Evolutionary conservation across 768 basidiomycete species (phyloP).

Genomic region (Naganishia vishniacii): DNA sequence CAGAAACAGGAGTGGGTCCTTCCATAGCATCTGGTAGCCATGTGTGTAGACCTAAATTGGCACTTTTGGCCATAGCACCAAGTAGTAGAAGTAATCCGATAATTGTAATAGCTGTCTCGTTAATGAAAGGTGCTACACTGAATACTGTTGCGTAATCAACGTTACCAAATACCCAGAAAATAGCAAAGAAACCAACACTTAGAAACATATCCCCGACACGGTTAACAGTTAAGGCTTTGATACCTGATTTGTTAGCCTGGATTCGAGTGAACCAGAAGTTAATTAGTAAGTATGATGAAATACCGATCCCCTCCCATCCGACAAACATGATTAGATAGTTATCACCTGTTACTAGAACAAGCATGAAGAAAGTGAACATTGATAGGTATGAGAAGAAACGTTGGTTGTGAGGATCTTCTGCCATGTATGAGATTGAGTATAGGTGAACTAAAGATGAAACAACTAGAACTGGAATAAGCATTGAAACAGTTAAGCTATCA

Average conservation of each 20-base stretch:
- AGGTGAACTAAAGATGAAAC: constrained; percentile 37
- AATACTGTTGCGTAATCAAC: constrained; percentile 37
- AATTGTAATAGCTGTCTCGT: constrained; percentile 34
- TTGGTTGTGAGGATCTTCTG: constrained; percentile 35
- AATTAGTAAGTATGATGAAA: constrained; percentile 28
- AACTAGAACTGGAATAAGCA: constrained; percentile 34
- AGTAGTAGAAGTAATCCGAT: constrained; percentile 36
- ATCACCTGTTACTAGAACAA: constrained; percentile 31
- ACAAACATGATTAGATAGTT: constrained; percentile 34
- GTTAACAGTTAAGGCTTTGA: too few species aligned
- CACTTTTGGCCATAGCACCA: constrained; percentile 37
- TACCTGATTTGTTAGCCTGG: too few species aligned
- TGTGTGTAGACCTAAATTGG: constrained; percentile 35
- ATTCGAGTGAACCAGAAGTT: constrained; percentile 19
- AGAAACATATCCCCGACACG: constrained; percentile 15
- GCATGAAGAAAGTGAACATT: constrained; percentile 34
- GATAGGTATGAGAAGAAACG: constrained; percentile 36
- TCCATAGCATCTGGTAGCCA: constrained; percentile 35
- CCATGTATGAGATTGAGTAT: constrained; percentile 37
- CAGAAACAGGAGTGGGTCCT: constrained; percentile 32
- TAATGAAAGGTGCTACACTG: constrained; percentile 35
- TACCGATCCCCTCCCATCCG: constrained; percentile 34
- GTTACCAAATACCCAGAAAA: constrained; percentile 37
- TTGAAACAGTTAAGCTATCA: constrained; percentile 37
- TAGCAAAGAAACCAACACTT: constrained; percentile 34